These are phyloP conservation scores for Nigrospora osmanthi DNA, from an alignment of 2,329 filamentous ascomycete genomes.

Conservation along the genomic window DNA sequence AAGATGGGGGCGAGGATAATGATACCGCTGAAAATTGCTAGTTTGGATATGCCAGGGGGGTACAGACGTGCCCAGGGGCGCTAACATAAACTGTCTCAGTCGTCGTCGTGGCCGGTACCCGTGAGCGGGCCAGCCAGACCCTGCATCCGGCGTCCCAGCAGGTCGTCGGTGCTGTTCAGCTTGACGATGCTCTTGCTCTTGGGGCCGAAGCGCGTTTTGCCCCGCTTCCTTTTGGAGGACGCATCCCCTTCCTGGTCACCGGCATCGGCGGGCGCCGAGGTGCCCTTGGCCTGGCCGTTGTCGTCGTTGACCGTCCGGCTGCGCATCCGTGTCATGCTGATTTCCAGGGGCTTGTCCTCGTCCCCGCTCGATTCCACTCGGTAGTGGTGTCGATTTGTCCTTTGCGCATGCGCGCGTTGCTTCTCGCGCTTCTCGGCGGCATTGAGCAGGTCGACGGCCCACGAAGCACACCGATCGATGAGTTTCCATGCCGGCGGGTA, in stretches of 20 bases:
- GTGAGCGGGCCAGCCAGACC: slow-evolving; percentile 47
- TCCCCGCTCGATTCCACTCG: slow-evolving; percentile 62
- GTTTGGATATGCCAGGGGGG: too few species aligned
- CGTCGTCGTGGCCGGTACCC: slow-evolving; percentile 31
- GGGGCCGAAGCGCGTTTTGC: slow-evolving; percentile 15
- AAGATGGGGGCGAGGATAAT: too few species aligned
- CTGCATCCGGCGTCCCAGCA: slow-evolving; percentile 50
- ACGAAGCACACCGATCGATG: slow-evolving; percentile 68
- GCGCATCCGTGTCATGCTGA: slow-evolving; percentile 52
- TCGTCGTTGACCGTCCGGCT: slow-evolving; percentile 21
- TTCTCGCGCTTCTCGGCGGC: slow-evolving; percentile 35
- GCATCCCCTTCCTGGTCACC: slow-evolving; percentile 10
- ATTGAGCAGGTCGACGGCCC: slow-evolving; percentile 74
- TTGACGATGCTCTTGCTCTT: slow-evolving; percentile 41
- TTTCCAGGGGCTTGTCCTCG: slow-evolving; percentile 76
- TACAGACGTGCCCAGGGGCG: too few species aligned
- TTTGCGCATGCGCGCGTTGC: slow-evolving; percentile 11
- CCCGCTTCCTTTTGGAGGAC: slow-evolving; percentile 14
- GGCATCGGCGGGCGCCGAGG: slow-evolving; percentile 1
- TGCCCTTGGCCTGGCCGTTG: background rate
- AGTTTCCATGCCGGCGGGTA: slow-evolving; percentile 90
- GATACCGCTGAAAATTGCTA: too few species aligned
- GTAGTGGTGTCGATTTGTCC: slow-evolving; percentile 33
- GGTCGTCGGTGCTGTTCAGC: slow-evolving; percentile 49
- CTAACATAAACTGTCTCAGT: background rate